phyloP scores from a whole-genome alignment of 1,284 basidiomycete species.

The Heterobasidion annosum region DNA sequence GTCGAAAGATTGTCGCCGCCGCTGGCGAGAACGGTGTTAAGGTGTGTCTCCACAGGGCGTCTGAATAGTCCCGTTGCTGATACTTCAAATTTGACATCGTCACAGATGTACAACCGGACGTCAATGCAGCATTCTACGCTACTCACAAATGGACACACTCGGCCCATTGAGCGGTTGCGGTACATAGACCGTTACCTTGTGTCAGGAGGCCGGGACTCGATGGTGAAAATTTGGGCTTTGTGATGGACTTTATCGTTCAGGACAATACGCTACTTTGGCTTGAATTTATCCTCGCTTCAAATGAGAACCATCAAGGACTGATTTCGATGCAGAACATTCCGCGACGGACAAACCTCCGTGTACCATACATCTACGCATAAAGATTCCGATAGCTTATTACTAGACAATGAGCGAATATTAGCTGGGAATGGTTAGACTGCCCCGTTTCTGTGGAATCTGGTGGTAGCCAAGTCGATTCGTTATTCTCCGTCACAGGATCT shows the following conservation, averaged over 20 bases:
- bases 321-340: neutral
- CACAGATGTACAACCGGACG: conserved; percentile 90
- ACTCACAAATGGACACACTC: conserved; percentile 85
- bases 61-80: too few relatives aligned
- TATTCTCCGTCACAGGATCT: too few relatives aligned
- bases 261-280: neutral
- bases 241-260: conserved; percentile 20
- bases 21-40: conserved; percentile 90
- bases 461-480: too few relatives aligned
- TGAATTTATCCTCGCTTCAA: neutral
- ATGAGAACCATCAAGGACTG: neutral
- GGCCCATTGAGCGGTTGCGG: conserved; percentile 82
- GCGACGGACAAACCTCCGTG: neutral
- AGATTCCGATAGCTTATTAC: too few relatives aligned
- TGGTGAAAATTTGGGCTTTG: conserved; percentile 93
- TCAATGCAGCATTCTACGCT: conserved; percentile 84
- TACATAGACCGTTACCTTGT: conserved; percentile 97
- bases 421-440: too few relatives aligned
- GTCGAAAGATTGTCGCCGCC: conserved; percentile 89
- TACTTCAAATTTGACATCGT: neutral
- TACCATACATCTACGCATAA: neutral
- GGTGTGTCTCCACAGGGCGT: conserved; percentile 31
- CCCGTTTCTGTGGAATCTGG: too few relatives aligned
- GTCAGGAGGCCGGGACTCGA: conserved; percentile 82
- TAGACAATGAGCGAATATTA: too few relatives aligned